Percentiles rank a stretch among this genome's conserved stretches.
Conservation (phyloP, 371 early-diverging fungal genomes). For the Phascolomyces articulosus region DNA sequence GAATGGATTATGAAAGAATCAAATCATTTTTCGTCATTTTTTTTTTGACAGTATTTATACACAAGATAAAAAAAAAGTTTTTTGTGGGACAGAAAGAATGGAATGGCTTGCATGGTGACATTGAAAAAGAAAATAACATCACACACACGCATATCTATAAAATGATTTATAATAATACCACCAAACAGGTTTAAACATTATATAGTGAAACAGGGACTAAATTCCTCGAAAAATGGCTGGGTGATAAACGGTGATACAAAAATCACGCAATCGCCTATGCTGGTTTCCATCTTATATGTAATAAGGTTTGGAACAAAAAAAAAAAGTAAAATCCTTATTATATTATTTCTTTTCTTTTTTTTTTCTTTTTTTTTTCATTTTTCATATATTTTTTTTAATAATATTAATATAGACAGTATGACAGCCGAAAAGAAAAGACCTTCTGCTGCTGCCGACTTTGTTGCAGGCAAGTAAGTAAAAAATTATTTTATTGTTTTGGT, state of each 20-base stretch:
- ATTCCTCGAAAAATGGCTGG: background rate
- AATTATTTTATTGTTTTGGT: background rate
- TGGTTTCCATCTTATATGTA: background rate
- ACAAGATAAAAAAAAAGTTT: too few relatives aligned
- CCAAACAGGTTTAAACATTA: too few relatives aligned
- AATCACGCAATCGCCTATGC: slow-evolving; percentile 9
- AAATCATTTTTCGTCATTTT: too few relatives aligned
- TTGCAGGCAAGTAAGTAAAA: slow-evolving; percentile 51
- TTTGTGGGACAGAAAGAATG: too few relatives aligned
- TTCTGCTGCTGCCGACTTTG: slow-evolving; percentile 48
- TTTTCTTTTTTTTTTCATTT: background rate
- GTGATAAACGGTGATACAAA: background rate
- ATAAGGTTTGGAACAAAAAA: background rate
- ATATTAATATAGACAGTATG: background rate
- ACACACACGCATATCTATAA: too few relatives aligned
- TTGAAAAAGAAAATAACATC: too few relatives aligned
- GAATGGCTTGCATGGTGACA: too few relatives aligned
- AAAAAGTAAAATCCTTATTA: too few relatives aligned
- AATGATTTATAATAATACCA: too few relatives aligned
- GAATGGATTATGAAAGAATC: too few relatives aligned
- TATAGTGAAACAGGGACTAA: background rate
- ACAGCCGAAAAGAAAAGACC: slow-evolving; percentile 10
- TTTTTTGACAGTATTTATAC: too few relatives aligned
- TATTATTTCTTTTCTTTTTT: background rate
- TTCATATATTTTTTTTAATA: background rate